These are phyloP conservation scores for Aspergillus tanneri DNA, from an alignment of 2,329 filamentous ascomycete species.

Conservation along the genomic window DNA sequence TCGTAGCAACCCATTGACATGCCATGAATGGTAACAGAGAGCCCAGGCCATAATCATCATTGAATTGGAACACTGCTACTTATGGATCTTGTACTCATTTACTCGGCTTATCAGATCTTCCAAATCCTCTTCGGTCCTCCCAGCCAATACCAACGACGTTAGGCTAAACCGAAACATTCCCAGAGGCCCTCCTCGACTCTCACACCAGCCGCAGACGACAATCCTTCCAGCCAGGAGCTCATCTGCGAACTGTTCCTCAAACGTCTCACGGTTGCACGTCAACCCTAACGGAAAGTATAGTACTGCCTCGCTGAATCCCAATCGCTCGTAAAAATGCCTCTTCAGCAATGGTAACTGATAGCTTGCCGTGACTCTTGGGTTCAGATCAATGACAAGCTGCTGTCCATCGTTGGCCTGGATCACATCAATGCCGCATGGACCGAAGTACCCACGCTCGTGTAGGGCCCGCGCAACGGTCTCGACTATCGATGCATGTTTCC, in stretches of 20 bases:
- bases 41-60: too few species aligned
- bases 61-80: too few species aligned
- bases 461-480: background rate
- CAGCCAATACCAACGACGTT: too few species aligned
- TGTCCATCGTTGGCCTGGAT: background rate
- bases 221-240: background rate
- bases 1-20: too few species aligned
- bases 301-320: background rate
- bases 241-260: background rate
- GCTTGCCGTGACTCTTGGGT: background rate
- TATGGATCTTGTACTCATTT: too few species aligned
- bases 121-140: too few species aligned
- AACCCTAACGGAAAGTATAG: too few species aligned
- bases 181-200: too few species aligned
- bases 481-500: background rate
- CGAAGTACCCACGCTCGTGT: background rate
- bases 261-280: background rate
- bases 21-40: too few species aligned
- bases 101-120: too few species aligned
- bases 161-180: too few species aligned
- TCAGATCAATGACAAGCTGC: background rate
- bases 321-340: background rate
- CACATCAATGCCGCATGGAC: background rate
- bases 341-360: background rate
- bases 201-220: too few species aligned